Conservation (phyloP, 2,329 filamentous ascomycete species). For the Exophiala sp. region DNA sequence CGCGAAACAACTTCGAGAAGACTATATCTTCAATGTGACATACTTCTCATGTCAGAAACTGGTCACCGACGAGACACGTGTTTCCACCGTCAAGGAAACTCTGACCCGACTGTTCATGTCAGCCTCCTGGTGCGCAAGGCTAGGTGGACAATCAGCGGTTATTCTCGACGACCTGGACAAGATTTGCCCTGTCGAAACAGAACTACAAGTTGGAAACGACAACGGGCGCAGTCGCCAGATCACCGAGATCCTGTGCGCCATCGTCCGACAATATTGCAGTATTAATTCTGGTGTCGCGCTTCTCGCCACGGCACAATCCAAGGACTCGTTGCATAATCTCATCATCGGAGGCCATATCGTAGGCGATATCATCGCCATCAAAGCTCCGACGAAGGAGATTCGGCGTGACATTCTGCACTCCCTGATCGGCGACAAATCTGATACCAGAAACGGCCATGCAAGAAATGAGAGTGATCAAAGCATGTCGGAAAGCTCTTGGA, state of each 20-base stretch:
- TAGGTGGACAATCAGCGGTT: conserved; percentile 79
- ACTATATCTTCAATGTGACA: conserved; percentile 73
- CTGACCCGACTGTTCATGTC: conserved; percentile 79
- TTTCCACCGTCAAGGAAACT: conserved; percentile 87
- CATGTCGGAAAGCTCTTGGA: conserved; percentile 62
- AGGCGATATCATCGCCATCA: conserved; percentile 82
- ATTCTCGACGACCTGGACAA: conserved; percentile 91
- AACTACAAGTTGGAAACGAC: conserved; percentile 88
- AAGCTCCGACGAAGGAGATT: conserved; percentile 89
- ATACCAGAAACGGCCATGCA: conserved; percentile 42
- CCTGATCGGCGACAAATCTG: conserved; percentile 52
- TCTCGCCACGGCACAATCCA: conserved; percentile 85
- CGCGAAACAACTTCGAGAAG: conserved; percentile 67
- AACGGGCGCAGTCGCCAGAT: conserved; percentile 90
- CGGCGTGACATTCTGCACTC: conserved; percentile 79
- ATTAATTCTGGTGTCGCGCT: conserved; percentile 77
- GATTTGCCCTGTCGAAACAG: conserved; percentile 87
- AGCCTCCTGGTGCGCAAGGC: conserved; percentile 84
- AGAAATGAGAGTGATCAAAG: conserved; percentile 35
- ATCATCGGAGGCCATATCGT: conserved; percentile 89
- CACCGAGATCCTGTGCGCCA: conserved; percentile 79
- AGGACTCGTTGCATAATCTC: conserved; percentile 86
- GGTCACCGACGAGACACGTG: conserved; percentile 83
- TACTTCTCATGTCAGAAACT: conserved; percentile 86
- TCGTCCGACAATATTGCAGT: conserved; percentile 79